These are phyloP conservation scores for Termitomyces sp. DNA, from an alignment of 768 basidiomycete species.

Conservation along the genomic window DNA sequence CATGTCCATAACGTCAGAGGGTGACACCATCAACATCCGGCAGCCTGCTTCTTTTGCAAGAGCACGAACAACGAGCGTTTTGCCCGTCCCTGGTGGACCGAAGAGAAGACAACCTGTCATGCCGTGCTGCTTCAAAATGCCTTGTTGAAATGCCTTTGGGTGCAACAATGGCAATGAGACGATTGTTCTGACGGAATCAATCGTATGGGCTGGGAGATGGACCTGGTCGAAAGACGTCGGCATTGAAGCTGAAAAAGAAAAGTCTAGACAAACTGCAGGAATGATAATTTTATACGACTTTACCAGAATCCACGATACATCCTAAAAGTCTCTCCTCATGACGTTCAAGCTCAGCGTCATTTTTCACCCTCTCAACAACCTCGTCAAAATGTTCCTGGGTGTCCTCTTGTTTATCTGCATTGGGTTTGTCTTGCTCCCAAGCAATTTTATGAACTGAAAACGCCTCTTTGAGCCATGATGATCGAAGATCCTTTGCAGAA, in stretches of 20 bases:
- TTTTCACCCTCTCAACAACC: slow-evolving; percentile 71
- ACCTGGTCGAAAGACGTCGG: slow-evolving; percentile 85
- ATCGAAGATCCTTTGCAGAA: slow-evolving; percentile 44
- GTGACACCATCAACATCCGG: slow-evolving; percentile 85
- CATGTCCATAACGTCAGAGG: slow-evolving; percentile 97
- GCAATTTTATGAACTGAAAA: slow-evolving; percentile 20
- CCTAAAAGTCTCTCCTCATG: slow-evolving; percentile 77
- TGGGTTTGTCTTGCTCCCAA: slow-evolving; percentile 24
- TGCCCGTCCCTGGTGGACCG: slow-evolving; percentile 88
- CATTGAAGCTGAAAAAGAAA: slow-evolving; percentile 46
- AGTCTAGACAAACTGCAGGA: slow-evolving; percentile 7
- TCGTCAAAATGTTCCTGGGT: slow-evolving; percentile 50
- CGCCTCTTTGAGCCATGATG: slow-evolving; percentile 54
- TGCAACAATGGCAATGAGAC: slow-evolving; percentile 86
- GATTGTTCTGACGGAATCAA: slow-evolving; percentile 88
- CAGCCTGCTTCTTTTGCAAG: slow-evolving; percentile 92
- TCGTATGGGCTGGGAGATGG: slow-evolving; percentile 81
- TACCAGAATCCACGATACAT: slow-evolving; percentile 83
- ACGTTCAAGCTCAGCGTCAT: slow-evolving; percentile 67
- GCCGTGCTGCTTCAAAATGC: slow-evolving; percentile 85
- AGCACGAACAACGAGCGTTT: slow-evolving; percentile 84
- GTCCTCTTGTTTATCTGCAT: slow-evolving; percentile 28
- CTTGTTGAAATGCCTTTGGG: slow-evolving; percentile 81
- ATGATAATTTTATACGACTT: slow-evolving; percentile 14
- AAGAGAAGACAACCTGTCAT: slow-evolving; percentile 91